Conservation (phyloP, 805 yeast genomes). For the Hanseniaspora pseudoguilliermondii region DNA sequence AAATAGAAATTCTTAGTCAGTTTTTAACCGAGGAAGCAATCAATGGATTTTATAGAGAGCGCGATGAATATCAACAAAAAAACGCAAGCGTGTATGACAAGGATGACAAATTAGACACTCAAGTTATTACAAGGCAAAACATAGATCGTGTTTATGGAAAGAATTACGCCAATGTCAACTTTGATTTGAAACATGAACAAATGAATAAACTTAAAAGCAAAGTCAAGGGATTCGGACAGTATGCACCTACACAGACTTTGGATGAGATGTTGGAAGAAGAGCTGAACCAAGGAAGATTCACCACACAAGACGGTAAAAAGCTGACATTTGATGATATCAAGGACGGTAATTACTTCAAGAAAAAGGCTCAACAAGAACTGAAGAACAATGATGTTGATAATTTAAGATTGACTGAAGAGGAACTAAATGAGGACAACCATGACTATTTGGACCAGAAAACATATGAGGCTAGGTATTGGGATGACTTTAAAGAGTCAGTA, state of each 20-base stretch:
- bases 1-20: slow-evolving; percentile 45
- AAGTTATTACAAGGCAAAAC: background rate
- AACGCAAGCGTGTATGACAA: slow-evolving; percentile 14
- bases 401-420: slow-evolving; percentile 24
- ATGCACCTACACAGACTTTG: slow-evolving; percentile 83
- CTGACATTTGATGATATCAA: slow-evolving; percentile 13
- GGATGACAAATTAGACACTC: slow-evolving; percentile 42
- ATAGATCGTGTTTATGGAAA: slow-evolving; percentile 39
- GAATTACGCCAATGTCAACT: slow-evolving; percentile 14
- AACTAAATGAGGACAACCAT: slow-evolving; percentile 49
- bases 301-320: slow-evolving; percentile 33
- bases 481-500: slow-evolving; percentile 76
- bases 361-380: slow-evolving; percentile 20
- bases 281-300: slow-evolving; percentile 70
- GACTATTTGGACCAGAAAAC: slow-evolving; percentile 53
- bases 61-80: slow-evolving; percentile 6
- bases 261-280: slow-evolving; percentile 87
- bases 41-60: slow-evolving; percentile 17
- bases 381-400: slow-evolving; percentile 32
- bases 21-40: slow-evolving; percentile 29
- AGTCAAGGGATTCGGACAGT: slow-evolving; percentile 87
- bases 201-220: slow-evolving; percentile 41
- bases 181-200: slow-evolving; percentile 9
- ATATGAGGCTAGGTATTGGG: slow-evolving; percentile 76
- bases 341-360: slow-evolving; percentile 19